A percentile compares a stretch with the other conserved stretches of the same genome.
Conservation (phyloP, 805 yeast species). For the Candida ulmi region DNA sequence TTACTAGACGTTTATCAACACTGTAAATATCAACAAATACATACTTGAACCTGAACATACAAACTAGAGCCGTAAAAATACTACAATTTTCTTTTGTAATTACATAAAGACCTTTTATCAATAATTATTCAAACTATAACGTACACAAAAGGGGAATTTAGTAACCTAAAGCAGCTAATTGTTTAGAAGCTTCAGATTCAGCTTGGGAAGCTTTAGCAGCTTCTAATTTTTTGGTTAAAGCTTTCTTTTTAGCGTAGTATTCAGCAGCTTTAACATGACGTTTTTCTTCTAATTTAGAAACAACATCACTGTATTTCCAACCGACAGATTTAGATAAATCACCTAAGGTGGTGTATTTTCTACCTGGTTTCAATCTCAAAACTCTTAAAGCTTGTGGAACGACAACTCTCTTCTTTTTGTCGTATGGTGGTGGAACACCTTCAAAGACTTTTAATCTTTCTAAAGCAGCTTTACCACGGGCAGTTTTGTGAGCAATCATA, state of each 20-base stretch:
- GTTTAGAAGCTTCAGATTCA: constrained; percentile 84
- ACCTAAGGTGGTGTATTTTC: constrained; percentile 98
- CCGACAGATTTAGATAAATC: constrained; percentile 96
- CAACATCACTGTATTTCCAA: constrained; percentile 99
- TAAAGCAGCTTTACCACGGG: constrained; percentile 99
- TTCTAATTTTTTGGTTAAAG: constrained; percentile 86
- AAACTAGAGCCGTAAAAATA: no score
- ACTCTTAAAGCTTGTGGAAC: constrained; percentile 99
- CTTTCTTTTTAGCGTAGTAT: constrained; percentile 97
- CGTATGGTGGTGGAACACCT: constrained; percentile 99
- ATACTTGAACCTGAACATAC: no score
- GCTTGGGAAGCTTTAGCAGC: constrained; percentile 86
- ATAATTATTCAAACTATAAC: constrained; percentile 2
- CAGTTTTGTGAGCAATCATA: constrained; percentile 99
- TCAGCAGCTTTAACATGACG: constrained; percentile 98
- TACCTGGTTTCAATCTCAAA: constrained; percentile 98
- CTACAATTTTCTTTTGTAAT: background rate
- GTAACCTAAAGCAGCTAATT: constrained; percentile 97
- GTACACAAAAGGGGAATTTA: constrained; percentile 30
- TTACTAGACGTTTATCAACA: no score
- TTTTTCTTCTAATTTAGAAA: constrained; percentile 97
- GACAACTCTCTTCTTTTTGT: constrained; percentile 99
- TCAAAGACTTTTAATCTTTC: constrained; percentile 99
- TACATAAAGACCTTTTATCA: constrained; percentile 2
- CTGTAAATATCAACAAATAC: no score